Base-by-base conservation (phyloP, 768 basidiomycete species). In the Trichaptum fuscoviolaceum region DNA sequence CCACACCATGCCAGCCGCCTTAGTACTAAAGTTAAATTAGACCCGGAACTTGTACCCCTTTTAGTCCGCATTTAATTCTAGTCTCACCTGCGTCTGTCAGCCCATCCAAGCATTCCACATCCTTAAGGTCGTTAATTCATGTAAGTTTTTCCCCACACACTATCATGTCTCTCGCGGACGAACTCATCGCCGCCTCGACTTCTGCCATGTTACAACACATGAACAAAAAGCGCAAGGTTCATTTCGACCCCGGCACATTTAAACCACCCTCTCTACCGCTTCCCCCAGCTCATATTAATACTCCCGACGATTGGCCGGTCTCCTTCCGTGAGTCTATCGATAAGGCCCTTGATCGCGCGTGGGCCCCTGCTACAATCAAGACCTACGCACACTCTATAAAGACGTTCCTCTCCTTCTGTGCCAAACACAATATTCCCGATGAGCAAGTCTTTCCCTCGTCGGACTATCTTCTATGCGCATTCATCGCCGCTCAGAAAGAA, bases 401-500 rank as follows among this genome's bases (percentile, higher is more conserved):
- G 18, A 60, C 59, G 0, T 75, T 70, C 34, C 36, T 63, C 1
- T 8, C 57, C 0, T 77, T 73, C 63, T 77, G 75, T 59, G 59
- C 74, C 3, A 1, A 1, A 0, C 68, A 76, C 25, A 4, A 58
- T 0, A 66, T 78, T 20, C 71, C 73, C 0, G 0, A 24, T 0
- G 10, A 42, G 0, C 36, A 65, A 1, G 35, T 62, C 9, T 70
- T 77, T 0, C 76, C 76, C 0, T 70, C 76, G 0, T 42, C 66
- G 7, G 72, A 77, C 61, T 64, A 69, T 12, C 68, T 76, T 0
- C 67, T 81, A 0, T 76, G 76, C 15, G 67, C 70, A 1, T 81
- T 76, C 59, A 72, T 73, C 0, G 70, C 76, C 0, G 70, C 72
- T 0, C 62, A 67, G 15, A 64, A 71, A 0, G 76, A 76, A 3